Base-by-base conservation (phyloP, 1,284 basidiomycete genomes). In the Cryptococcus jaspeensis region DNA sequence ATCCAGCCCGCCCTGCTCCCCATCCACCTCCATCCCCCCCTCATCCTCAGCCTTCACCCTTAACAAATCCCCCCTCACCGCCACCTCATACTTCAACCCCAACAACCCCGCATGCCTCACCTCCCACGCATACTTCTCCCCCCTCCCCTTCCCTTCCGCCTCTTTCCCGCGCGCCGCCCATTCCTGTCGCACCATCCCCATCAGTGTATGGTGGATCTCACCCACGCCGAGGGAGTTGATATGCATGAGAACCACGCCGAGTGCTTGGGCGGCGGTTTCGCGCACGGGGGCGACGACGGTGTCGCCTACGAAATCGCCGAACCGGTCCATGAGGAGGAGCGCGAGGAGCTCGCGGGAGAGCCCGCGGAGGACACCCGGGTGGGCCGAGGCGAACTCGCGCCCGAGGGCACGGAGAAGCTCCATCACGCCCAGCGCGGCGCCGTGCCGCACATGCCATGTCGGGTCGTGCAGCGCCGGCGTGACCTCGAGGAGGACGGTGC, bases 1-100 rank as follows among this genome's bases (percentile, higher is more conserved):
- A 40, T 42, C 52, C 7, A 43, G 7, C 15, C 60, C 56, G 38
- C 55, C 61, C 20, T 48, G 45, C 23, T 52, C 57, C 20, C 64
- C 11, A 39, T 69, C 63, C 48, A 62, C 40, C 71, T 70, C 67
- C 71, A 32, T 73, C 67, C 16, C 70, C 61, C 52, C 65, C 9
- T 54, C 62, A n/a, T n/a, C n/a, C 49, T 70, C 67, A 55, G 39
- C 45, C 61, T 67, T 70, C 43, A 55, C 50, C 51, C 85, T 83
- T 59, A 98, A 86, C 35, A 96, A 77, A 72, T 96, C 92, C 52
- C 82, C 84, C 65, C 93, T 81, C 23, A 98, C 93, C 12, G 94
- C 93, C 32, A 99, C 93, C 75, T 98, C 91, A 74, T 99, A 99
- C 79, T 96, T 97, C 75, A 99, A 86, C 0, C 96, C 96, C 3